phyloP scores from a whole-genome alignment of 2,329 filamentous ascomycete genomes.

The Botryotinia globosa region DNA sequence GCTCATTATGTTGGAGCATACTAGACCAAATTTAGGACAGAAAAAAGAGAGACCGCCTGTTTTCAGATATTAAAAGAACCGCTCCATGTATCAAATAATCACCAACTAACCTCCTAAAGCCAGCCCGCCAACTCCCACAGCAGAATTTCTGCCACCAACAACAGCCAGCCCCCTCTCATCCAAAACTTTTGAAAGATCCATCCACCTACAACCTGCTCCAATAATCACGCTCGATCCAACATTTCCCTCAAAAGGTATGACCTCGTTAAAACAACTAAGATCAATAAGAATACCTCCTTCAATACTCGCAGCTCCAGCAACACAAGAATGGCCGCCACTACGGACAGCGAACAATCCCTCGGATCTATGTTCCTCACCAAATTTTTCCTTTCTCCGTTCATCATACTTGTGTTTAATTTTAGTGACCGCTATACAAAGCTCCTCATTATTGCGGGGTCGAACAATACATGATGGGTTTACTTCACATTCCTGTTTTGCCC shows the following conservation, averaged over 20 bases:
- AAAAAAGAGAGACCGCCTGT: constrained; percentile 30
- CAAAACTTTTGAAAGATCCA: constrained; percentile 29
- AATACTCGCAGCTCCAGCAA: constrained; percentile 50
- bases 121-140: constrained; percentile 31
- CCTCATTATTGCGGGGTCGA: constrained; percentile 17
- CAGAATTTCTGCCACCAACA: constrained; percentile 41
- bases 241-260: constrained; percentile 34
- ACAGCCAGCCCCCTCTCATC: constrained; percentile 38
- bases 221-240: constrained; percentile 34
- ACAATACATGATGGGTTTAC: constrained; percentile 21
- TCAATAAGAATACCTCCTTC: constrained; percentile 50
- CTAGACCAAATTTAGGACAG: constrained; percentile 25
- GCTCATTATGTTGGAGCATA: constrained; percentile 25
- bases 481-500: constrained; percentile 21
- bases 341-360: constrained; percentile 28
- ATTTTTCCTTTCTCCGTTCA: neutral
- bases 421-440: constrained; percentile 16
- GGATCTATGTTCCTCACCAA: neutral
- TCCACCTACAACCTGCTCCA: constrained; percentile 42
- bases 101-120: constrained; percentile 26
- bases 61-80: neutral
- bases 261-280: constrained; percentile 38
- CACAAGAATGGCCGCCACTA: constrained; percentile 31
- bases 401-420: constrained; percentile 17
- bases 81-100: neutral